phyloP scores from a whole-genome alignment of 306 rosid species.

The Psophocarpus tetragonolobus region DNA sequence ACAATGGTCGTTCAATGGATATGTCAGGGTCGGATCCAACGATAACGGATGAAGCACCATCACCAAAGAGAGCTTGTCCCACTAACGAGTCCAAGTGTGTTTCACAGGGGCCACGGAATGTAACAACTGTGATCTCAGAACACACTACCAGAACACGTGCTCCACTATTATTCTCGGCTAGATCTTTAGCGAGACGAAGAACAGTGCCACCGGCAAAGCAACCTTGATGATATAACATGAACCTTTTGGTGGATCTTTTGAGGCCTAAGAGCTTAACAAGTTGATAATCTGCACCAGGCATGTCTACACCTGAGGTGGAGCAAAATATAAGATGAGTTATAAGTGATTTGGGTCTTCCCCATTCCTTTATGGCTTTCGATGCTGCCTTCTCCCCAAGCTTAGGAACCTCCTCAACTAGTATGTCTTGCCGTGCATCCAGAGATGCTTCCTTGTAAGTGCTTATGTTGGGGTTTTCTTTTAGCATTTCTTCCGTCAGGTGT shows the following conservation, averaged over 20 bases:
- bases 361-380: constrained; percentile 43
- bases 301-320: constrained; percentile 41
- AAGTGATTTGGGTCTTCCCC: constrained; percentile 41
- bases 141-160: constrained; percentile 48
- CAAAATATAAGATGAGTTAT: constrained; percentile 51
- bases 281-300: constrained; percentile 48
- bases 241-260: constrained; percentile 32
- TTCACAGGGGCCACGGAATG: constrained; percentile 32
- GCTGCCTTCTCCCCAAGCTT: constrained; percentile 52
- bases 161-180: constrained; percentile 38
- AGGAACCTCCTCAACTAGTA: constrained; percentile 36
- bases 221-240: constrained; percentile 44
- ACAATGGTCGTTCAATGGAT: constrained; percentile 5
- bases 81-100: constrained; percentile 38
- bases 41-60: constrained; percentile 42
- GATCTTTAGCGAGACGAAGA: constrained; percentile 44
- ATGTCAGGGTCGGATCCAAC: constrained; percentile 34
- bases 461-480: constrained; percentile 43
- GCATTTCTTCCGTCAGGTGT: constrained; percentile 27
- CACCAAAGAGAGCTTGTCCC: constrained; percentile 50
- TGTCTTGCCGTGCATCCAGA: constrained; percentile 37
- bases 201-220: constrained; percentile 44
- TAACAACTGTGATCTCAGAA: constrained; percentile 25
- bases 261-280: constrained; percentile 44
- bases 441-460: constrained; percentile 30